Percentiles rank a stretch among this genome's conserved stretches.
These are phyloP conservation scores for Vitellaria paradoxa DNA, from an alignment of 179 eudicot genomes.

Conservation along the genomic window DNA sequence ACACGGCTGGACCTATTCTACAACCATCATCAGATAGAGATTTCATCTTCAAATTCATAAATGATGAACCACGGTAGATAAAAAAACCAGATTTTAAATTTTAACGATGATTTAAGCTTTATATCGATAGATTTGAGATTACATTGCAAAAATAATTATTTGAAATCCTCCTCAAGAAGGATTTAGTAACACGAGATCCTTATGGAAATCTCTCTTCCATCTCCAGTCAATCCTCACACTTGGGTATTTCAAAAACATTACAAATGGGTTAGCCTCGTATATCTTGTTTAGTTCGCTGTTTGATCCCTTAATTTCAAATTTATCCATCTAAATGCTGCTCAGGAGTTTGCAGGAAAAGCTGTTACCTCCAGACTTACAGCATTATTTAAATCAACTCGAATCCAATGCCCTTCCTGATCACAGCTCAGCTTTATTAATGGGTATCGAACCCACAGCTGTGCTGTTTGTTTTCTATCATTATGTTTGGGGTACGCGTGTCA, in stretches of 20 bases:
- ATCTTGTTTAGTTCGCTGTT: background rate
- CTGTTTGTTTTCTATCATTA: background rate
- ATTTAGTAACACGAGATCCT: background rate
- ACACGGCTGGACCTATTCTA: too few relatives aligned
- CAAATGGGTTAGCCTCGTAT: background rate
- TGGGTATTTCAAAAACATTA: background rate
- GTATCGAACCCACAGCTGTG: background rate
- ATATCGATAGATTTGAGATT: too few relatives aligned
- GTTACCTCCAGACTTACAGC: background rate
- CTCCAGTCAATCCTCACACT: background rate
- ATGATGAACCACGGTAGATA: too few relatives aligned
- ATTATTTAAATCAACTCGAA: background rate
- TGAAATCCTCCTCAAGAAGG: background rate
- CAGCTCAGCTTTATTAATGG: constrained; percentile 5
- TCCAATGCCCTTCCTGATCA: background rate
- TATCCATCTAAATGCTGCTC: background rate
- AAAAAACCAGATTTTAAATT: too few relatives aligned
- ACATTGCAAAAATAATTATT: too few relatives aligned
- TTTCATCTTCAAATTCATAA: too few relatives aligned
- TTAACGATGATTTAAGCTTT: too few relatives aligned
- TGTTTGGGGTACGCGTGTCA: too few relatives aligned
- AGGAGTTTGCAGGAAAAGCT: background rate
- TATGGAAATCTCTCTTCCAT: background rate
- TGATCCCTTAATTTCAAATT: background rate
- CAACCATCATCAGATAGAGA: too few relatives aligned